phyloP scores from a whole-genome alignment of 306 rosid species.

The Lotus japonicus region DNA sequence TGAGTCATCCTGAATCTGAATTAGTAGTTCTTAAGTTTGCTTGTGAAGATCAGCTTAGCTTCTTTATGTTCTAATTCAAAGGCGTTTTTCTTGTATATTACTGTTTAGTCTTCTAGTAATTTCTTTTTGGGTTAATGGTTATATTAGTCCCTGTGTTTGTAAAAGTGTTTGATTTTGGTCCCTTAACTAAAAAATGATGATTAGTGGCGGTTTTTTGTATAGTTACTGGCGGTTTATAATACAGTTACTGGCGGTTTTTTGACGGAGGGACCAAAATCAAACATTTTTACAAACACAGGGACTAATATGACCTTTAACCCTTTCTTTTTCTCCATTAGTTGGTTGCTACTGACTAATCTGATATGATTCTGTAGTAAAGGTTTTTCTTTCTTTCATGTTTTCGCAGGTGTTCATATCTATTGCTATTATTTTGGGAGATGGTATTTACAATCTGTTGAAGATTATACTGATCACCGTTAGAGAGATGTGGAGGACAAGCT shows the following conservation, averaged over 20 bases:
- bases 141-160: too few species aligned
- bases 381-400: constrained; percentile 11
- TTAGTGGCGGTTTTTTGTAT: too few species aligned
- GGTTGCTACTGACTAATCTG: neutral
- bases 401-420: constrained; percentile 36
- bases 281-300: too few species aligned
- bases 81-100: neutral
- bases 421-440: constrained; percentile 87
- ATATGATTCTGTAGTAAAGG: neutral
- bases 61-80: constrained; percentile 6
- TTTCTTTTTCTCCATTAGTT: neutral
- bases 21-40: neutral
- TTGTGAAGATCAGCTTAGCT: neutral
- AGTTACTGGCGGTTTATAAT: too few species aligned
- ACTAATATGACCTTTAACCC: too few species aligned
- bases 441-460: constrained; percentile 75
- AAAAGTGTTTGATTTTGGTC: too few species aligned
- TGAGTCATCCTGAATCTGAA: neutral
- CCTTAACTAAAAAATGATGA: too few species aligned
- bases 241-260: too few species aligned
- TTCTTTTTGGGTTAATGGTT: too few species aligned
- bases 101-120: neutral
- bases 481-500: constrained; percentile 57
- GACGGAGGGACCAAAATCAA: too few species aligned
- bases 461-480: constrained; percentile 54